Evolutionary conservation across 768 basidiomycete species (phyloP), one percentile per base, ranked within the genome.

Genomic region (Omphalotus guepiniiformis): DNA sequence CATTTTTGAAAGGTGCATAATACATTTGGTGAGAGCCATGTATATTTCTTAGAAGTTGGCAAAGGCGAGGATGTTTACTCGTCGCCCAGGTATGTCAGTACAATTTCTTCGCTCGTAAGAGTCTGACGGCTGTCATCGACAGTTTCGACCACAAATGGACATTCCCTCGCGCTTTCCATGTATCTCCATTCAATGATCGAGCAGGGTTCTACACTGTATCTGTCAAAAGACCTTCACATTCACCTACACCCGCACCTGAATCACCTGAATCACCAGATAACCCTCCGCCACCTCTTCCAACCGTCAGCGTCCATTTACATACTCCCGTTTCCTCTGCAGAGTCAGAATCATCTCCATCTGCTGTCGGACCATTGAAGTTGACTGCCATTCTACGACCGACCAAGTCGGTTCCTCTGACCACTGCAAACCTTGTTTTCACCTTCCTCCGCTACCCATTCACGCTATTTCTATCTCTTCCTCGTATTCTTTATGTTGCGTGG

Each of bases 131-230:
- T n/a, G n/a, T n/a, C n/a, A n/a, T n/a, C n/a, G n/a, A 21, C 26
- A 80, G 80, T 0, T 79, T 74, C 51, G 70, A 80, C 46, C 74
- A 82, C 51, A 75, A 80, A 47, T 88, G 85, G 82, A 80, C 76
- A 0, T 78, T 88, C 45, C 70, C 68, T 16, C 79, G 84, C 21
- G 71, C 76, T 51, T 88, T 88, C 58, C 84, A 88, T 54, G 85
- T 88, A 38, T 88, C 84, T 1, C 83, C 86, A 0, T 87, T 86
- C 71, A 88, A 86, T 58, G 81, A 85, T 55, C 73, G 84, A 3
- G 69, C 73, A 19, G 84, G 85, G 0, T 82, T 69, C 58, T 88
- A 87, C 64, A 74, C 66, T 3, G 69, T 85, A 13, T 72, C 80
- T 36, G 56, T 88, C 18, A 66, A 67, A 48, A 57, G 66, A 9